Percentiles rank a stretch among this genome's conserved stretches.
phyloP scores from a whole-genome alignment of 208 protist genomes.

The Trypanosoma cruzi region DNA sequence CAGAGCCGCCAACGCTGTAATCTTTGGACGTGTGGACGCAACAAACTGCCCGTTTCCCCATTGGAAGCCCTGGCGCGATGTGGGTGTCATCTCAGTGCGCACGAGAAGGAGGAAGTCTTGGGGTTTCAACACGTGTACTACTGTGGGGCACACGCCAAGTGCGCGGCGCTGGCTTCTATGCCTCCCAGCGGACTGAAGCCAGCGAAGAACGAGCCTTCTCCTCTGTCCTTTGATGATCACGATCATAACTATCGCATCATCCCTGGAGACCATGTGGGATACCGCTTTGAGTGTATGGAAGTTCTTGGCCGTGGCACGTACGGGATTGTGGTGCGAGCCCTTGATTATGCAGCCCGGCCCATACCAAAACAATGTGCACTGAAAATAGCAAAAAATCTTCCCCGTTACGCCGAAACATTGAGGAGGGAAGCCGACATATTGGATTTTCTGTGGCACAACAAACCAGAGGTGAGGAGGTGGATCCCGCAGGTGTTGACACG shows the following conservation, averaged over 20 bases:
- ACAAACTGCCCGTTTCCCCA: slow-evolving; percentile 43
- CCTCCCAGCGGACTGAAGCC: not conserved
- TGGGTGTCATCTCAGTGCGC: slow-evolving; percentile 53
- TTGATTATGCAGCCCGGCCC: slow-evolving; percentile 78
- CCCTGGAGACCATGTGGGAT: slow-evolving; percentile 92
- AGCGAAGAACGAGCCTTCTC: not conserved
- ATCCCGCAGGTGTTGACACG: slow-evolving; percentile 29
- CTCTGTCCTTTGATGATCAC: slow-evolving; percentile 64
- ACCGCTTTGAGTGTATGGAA: slow-evolving; percentile 80
- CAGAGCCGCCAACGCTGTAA: not conserved
- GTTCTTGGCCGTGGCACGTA: slow-evolving; percentile 84
- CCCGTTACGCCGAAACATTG: slow-evolving; percentile 9
- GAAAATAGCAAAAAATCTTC: slow-evolving; percentile 32
- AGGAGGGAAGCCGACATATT: slow-evolving; percentile 13
- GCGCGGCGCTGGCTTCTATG: not conserved
- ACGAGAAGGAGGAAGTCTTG: slow-evolving; percentile 81
- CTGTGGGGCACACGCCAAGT: slow-evolving; percentile 49
- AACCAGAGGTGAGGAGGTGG: slow-evolving; percentile 26
- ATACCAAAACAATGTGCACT: slow-evolving; percentile 33
- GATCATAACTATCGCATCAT: slow-evolving; percentile 87
- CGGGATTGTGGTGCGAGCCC: slow-evolving; percentile 70
- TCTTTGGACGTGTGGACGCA: slow-evolving; percentile 20
- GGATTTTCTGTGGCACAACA: slow-evolving; percentile 18
- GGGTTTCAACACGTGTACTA: slow-evolving; percentile 79
- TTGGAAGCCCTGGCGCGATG: slow-evolving; percentile 42